phyloP scores from a whole-genome alignment of 2,329 filamentous ascomycete species.

The Coniochaeta sp. region DNA sequence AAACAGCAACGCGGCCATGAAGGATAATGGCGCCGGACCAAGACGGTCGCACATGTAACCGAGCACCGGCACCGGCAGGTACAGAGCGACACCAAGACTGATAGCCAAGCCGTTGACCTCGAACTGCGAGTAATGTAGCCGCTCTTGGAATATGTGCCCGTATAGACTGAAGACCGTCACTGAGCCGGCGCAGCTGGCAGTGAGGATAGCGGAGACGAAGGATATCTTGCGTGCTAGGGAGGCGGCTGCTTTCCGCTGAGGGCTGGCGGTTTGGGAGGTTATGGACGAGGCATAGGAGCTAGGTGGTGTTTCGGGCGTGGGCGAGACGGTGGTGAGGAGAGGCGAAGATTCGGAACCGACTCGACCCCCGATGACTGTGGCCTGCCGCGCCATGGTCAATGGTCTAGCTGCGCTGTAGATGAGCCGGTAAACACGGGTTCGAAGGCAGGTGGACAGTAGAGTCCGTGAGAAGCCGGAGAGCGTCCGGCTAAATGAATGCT shows the following conservation, averaged over 20 bases:
- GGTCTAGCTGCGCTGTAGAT: background rate
- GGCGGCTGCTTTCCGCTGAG: conserved; percentile 13
- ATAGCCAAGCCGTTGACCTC: conserved; percentile 65
- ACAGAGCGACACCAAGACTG: conserved; percentile 61
- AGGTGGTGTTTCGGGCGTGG: conserved; percentile 7
- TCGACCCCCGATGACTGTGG: background rate
- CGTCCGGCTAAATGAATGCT: background rate
- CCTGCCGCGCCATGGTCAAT: background rate
- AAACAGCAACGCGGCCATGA: conserved; percentile 67
- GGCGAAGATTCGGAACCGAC: background rate
- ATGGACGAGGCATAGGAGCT: conserved; percentile 15
- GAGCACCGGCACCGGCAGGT: conserved; percentile 82
- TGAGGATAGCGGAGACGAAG: conserved; percentile 46
- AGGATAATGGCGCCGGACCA: conserved; percentile 68
- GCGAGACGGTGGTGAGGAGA: background rate
- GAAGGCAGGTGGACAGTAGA: background rate
- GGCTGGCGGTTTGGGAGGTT: conserved; percentile 8
- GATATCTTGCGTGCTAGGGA: conserved; percentile 32
- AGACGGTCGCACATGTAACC: conserved; percentile 89
- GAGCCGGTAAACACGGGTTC: background rate
- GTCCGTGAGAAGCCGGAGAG: background rate
- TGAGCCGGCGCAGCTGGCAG: conserved; percentile 74
- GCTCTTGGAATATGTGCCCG: conserved; percentile 79
- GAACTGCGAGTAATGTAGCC: conserved; percentile 80
- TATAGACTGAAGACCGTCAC: conserved; percentile 94